phyloP scores from a whole-genome alignment of 2,329 filamentous ascomycete genomes.

The Monosporascus sp. region DNA sequence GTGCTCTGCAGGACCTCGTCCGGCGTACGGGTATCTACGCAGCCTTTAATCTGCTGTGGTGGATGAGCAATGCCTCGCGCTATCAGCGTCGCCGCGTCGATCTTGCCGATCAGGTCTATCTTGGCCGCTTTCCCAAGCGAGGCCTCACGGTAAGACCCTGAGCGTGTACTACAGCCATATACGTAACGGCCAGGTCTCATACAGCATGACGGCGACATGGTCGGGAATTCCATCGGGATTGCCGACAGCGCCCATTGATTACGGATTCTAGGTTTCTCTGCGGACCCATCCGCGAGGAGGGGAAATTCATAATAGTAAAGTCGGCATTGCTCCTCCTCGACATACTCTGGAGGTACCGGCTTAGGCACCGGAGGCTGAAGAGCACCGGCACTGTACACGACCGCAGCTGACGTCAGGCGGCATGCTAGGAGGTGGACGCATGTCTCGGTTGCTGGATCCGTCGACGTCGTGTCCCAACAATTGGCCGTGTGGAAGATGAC shows the following conservation, averaged over 20 bases:
- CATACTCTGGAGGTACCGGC: constrained; percentile 29
- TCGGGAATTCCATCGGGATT: constrained; percentile 65
- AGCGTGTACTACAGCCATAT: constrained; percentile 61
- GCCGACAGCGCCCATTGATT: constrained; percentile 61
- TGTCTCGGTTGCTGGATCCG: constrained; percentile 20
- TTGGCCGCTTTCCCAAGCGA: constrained; percentile 61
- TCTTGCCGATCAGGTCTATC: constrained; percentile 60
- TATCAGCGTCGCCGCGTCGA: constrained; percentile 52
- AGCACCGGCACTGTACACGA: constrained; percentile 62
- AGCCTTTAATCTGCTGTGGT: constrained; percentile 49
- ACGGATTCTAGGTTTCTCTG: constrained; percentile 36
- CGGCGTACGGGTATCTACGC: constrained; percentile 54
- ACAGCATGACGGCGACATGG: constrained; percentile 45
- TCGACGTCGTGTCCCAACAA: constrained; percentile 54
- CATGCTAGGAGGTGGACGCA: constrained; percentile 62
- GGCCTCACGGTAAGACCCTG: constrained; percentile 48
- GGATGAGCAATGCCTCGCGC: constrained; percentile 40
- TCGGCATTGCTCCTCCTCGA: constrained; percentile 61
- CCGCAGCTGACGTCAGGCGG: constrained; percentile 58
- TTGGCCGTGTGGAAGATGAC: constrained; percentile 71
- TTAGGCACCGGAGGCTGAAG: constrained; percentile 47
- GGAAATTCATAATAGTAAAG: constrained; percentile 65
- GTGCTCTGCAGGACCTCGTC: constrained; percentile 42
- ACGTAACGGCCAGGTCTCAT: constrained; percentile 57
- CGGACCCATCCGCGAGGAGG: constrained; percentile 25